Conservation (phyloP, 768 basidiomycete genomes). For the Leccinum broughii region DNA sequence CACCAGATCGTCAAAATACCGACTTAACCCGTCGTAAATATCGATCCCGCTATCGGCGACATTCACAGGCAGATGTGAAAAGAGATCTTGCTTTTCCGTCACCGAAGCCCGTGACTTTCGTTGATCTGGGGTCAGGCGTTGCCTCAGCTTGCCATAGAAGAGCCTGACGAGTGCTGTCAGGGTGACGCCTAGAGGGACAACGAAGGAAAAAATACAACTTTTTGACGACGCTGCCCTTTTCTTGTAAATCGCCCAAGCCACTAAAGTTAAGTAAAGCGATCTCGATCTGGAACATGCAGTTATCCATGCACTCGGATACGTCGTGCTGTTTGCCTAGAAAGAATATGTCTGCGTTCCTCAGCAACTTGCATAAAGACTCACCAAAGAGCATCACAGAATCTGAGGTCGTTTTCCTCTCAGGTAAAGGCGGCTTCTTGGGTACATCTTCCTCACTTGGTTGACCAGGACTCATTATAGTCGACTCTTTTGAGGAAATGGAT, state of each 20-base stretch:
- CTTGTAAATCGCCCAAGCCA: slow-evolving; percentile 37
- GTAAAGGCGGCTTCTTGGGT: slow-evolving; percentile 55
- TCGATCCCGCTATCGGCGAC: slow-evolving; percentile 88
- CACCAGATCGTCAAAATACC: slow-evolving; percentile 87
- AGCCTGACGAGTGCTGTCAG: slow-evolving; percentile 43
- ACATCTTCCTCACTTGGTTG: slow-evolving; percentile 24
- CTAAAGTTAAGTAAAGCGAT: slow-evolving; percentile 82
- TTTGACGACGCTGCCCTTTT: slow-evolving; percentile 82
- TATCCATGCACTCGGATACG: slow-evolving; percentile 98
- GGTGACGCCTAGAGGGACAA: background rate
- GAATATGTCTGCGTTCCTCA: slow-evolving; percentile 2
- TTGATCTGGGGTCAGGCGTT: slow-evolving; percentile 47
- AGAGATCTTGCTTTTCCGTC: slow-evolving; percentile 88
- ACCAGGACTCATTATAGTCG: slow-evolving; percentile 28
- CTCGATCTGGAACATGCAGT: slow-evolving; percentile 98
- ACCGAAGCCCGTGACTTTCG: slow-evolving; percentile 52
- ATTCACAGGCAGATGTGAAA: slow-evolving; percentile 92
- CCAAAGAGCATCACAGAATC: slow-evolving; percentile 92
- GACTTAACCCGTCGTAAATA: slow-evolving; percentile 89
- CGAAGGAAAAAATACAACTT: slow-evolving; percentile 44
- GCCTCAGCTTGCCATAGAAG: slow-evolving; percentile 88
- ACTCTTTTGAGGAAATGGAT: slow-evolving; percentile 30
- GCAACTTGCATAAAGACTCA: slow-evolving; percentile 36
- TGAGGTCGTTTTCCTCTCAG: slow-evolving; percentile 54
- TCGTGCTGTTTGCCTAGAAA: slow-evolving; percentile 89